Evolutionary conservation across 176 grass and related monocot species (phyloP).

Genomic region (Aegilops sharonensis): DNA sequence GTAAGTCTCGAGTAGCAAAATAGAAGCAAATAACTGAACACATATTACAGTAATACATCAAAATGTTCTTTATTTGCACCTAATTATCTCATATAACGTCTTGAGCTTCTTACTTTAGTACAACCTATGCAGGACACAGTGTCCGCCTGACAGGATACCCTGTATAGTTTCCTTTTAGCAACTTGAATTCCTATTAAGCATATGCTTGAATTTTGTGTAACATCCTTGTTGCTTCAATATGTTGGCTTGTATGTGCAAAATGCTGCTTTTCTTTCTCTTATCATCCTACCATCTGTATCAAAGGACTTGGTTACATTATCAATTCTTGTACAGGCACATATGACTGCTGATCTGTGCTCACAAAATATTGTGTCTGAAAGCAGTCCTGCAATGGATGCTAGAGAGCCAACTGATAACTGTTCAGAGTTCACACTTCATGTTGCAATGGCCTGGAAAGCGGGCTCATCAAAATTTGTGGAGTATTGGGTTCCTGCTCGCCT

Average conservation of each 20-base stretch:
- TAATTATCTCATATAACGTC: not conserved
- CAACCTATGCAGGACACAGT: not conserved
- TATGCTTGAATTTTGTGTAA: too few species aligned
- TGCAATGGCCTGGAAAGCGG: conserved; percentile 62
- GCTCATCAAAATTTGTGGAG: conserved; percentile 71
- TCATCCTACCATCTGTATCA: not conserved
- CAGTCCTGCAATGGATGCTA: conserved; percentile 6
- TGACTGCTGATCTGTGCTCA: conserved; percentile 12
- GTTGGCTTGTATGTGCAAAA: conserved; percentile 14
- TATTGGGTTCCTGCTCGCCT: conserved; percentile 82
- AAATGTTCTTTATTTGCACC: too few species aligned
- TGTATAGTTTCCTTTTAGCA: not conserved
- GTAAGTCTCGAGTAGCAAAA: not conserved
- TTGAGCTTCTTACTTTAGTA: not conserved
- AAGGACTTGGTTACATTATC: not conserved
- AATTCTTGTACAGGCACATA: conserved; percentile 18
- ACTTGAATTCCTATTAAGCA: not conserved
- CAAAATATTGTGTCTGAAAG: not conserved
- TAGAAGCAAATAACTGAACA: not conserved
- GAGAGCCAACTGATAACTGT: conserved; percentile 25
- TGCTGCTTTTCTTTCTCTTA: not conserved
- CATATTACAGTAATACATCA: not conserved
- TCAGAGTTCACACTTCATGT: conserved; percentile 42
- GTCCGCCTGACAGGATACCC: not conserved
- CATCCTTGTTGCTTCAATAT: not conserved